Conservation (phyloP, 2,329 filamentous ascomycete species). For the Ophiostoma quercus region DNA sequence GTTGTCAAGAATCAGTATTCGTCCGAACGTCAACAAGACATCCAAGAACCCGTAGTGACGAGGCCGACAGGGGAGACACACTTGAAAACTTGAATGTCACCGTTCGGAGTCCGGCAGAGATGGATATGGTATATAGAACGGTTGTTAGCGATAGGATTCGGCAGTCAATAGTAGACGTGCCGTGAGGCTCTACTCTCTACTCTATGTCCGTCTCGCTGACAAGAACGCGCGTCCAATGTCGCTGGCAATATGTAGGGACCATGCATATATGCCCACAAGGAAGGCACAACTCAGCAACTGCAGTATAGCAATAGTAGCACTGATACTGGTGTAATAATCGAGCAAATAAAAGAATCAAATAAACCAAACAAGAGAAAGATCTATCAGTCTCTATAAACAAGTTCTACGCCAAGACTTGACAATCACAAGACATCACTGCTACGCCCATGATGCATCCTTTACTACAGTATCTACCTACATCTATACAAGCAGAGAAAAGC, state of each 20-base stretch:
- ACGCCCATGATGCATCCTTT: neutral
- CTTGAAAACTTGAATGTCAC: neutral
- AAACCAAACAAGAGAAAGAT: too few species aligned
- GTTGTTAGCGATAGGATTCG: neutral
- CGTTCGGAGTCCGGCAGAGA: neutral
- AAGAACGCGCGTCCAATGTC: conserved; percentile 4
- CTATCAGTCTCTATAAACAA: too few species aligned
- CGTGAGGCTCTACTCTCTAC: neutral
- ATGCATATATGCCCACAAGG: neutral
- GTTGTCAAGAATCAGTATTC: neutral
- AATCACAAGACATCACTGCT: neutral
- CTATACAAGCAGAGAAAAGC: neutral
- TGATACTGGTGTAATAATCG: too few species aligned
- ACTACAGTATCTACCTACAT: neutral
- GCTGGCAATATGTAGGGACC: neutral
- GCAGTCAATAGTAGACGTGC: neutral
- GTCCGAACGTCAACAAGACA: neutral
- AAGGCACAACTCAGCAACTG: neutral
- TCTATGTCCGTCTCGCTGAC: neutral
- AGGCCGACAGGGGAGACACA: neutral
- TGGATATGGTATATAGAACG: neutral
- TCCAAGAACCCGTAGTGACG: neutral
- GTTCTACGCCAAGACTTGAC: neutral
- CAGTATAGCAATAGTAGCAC: neutral
- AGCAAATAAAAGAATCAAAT: too few species aligned